These are phyloP conservation scores for Entomortierella parvispora DNA, from an alignment of 192 early-diverging fungal genomes.

Conservation along the genomic window DNA sequence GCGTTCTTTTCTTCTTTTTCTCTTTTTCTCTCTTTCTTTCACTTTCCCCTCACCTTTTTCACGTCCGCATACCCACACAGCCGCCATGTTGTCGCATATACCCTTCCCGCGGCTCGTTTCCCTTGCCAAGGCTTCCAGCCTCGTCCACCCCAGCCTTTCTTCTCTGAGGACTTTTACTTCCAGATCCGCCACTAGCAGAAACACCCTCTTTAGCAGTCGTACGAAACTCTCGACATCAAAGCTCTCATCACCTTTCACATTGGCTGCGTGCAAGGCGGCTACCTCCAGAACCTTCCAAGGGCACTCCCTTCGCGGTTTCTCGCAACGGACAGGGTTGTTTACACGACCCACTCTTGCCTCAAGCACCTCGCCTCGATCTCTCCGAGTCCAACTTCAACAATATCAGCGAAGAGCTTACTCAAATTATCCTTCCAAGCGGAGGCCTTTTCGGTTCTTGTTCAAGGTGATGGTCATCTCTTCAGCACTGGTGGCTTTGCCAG, in stretches of 20 bases:
- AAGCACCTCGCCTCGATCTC: not conserved
- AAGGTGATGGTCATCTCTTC: constrained; percentile 20
- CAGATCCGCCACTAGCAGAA: not conserved
- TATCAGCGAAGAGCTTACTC: constrained; percentile 2
- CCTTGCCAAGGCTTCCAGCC: constrained; percentile 5
- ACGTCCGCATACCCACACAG: not conserved
- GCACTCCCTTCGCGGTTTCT: constrained; percentile 7
- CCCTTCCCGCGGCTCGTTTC: constrained; percentile 2
- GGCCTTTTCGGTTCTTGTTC: constrained; percentile 22
- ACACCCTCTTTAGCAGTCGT: not conserved
- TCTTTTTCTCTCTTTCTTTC: not conserved
- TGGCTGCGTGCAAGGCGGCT: too few relatives aligned
- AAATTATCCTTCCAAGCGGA: not conserved
- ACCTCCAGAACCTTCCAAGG: not conserved
- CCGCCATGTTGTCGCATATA: not conserved
- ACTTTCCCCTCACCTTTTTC: not conserved
- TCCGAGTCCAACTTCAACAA: not conserved
- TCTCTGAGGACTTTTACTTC: not conserved
- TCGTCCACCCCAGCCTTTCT: not conserved
- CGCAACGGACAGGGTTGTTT: constrained; percentile 1
- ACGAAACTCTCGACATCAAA: not conserved
- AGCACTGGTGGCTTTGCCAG: constrained; percentile 23
- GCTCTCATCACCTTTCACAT: not conserved
- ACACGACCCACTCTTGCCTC: not conserved
- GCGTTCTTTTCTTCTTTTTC: too few relatives aligned